These are phyloP conservation scores for Diaporthe caulivora DNA, from an alignment of 2,329 filamentous ascomycete genomes.

Conservation along the genomic window DNA sequence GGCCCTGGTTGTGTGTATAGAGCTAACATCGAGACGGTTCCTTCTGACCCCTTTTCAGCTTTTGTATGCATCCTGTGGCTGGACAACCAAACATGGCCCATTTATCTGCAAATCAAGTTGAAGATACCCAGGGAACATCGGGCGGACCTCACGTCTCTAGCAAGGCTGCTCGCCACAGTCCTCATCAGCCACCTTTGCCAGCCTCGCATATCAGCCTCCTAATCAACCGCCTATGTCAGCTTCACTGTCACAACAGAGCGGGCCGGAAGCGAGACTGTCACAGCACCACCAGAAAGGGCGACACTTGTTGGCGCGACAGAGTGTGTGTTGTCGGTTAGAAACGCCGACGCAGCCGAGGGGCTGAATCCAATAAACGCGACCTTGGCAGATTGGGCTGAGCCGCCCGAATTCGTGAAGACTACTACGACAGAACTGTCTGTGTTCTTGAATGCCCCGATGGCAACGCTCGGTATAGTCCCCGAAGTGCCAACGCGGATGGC, in stretches of 20 bases:
- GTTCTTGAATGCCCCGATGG: slow-evolving; percentile 48
- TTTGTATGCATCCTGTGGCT: background rate
- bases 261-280: slow-evolving; percentile 43
- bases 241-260: slow-evolving; percentile 44
- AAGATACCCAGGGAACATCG: background rate
- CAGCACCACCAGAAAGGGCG: slow-evolving; percentile 40
- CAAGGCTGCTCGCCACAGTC: background rate
- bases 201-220: background rate
- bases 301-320: slow-evolving; percentile 42
- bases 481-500: slow-evolving; percentile 45
- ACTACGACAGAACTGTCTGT: slow-evolving; percentile 49
- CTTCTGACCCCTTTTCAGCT: background rate
- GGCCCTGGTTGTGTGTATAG: background rate
- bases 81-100: too few relatives aligned
- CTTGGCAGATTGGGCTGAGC: slow-evolving; percentile 45
- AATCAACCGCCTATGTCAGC: slow-evolving; percentile 31
- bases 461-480: slow-evolving; percentile 44
- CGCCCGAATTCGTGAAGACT: slow-evolving; percentile 47
- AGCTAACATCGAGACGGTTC: background rate
- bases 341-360: slow-evolving; percentile 47
- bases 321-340: slow-evolving; percentile 52
- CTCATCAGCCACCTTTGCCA: background rate
- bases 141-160: too few relatives aligned
- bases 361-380: slow-evolving; percentile 48
- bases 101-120: background rate